Evolutionary conservation across 306 rosid genomes (phyloP).

Genomic region (Vachellia collinsii): DNA sequence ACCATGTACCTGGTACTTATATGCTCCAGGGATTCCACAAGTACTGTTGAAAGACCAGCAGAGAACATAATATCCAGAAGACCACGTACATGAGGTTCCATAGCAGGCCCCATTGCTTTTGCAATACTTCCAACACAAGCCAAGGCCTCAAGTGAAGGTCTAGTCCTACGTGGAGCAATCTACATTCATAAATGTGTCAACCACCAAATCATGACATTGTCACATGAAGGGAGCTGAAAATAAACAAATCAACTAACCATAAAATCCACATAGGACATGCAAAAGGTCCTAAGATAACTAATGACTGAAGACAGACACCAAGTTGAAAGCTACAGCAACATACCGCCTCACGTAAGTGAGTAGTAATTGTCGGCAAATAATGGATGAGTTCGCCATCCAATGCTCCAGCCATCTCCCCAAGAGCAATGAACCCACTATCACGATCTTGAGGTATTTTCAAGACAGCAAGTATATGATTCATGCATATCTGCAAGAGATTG

Average conservation of each 20-base stretch:
- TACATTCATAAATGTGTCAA: constrained; percentile 46
- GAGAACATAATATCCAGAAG: constrained; percentile 94
- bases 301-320: constrained; percentile 25
- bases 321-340: constrained; percentile 37
- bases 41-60: constrained; percentile 86
- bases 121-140: constrained; percentile 99
- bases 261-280: constrained; percentile 27
- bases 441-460: constrained; percentile 92
- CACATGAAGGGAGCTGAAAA: constrained; percentile 30
- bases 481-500: constrained; percentile 85
- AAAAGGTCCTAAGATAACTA: constrained; percentile 25
- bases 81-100: constrained; percentile 90
- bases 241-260: constrained; percentile 33
- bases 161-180: constrained; percentile 98
- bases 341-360: constrained; percentile 96
- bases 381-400: constrained; percentile 87
- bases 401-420: constrained; percentile 99
- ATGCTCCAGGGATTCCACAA: constrained; percentile 91
- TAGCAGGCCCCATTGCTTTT: constrained; percentile 87
- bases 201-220: constrained; percentile 39
- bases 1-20: constrained; percentile 66
- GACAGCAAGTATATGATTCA: constrained; percentile 95
- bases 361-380: constrained; percentile 85
- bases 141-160: constrained; percentile 95
- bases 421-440: constrained; percentile 97